Evolutionary conservation across 2,329 filamentous ascomycete species (phyloP).

Genomic region (Ustilaginoidea virens): DNA sequence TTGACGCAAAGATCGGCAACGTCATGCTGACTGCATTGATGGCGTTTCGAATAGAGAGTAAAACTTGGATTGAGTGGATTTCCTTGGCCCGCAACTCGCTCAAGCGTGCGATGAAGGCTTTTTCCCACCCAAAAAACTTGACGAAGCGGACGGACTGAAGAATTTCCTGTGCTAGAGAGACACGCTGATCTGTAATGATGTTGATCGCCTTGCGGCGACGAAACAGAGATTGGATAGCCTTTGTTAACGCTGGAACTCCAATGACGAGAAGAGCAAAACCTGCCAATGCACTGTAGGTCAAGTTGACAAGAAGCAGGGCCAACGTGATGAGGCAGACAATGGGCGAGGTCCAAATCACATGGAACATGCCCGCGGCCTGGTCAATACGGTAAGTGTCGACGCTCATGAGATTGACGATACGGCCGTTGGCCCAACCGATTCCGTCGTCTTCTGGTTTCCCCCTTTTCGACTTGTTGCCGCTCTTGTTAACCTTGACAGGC

Average conservation of each 20-base stretch:
- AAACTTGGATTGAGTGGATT: constrained; percentile 67
- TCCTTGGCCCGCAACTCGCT: constrained; percentile 60
- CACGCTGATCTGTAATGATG: constrained; percentile 83
- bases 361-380: constrained; percentile 75
- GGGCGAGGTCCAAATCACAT: constrained; percentile 80
- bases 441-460: constrained; percentile 38
- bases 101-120: constrained; percentile 65
- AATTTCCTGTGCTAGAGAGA: constrained; percentile 85
- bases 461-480: constrained; percentile 25
- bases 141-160: constrained; percentile 83
- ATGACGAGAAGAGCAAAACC: constrained; percentile 74
- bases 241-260: constrained; percentile 61
- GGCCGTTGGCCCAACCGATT: constrained; percentile 80
- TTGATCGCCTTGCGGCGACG: constrained; percentile 66
- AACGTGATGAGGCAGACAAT: constrained; percentile 66
- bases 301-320: constrained; percentile 66
- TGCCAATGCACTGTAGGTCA: constrained; percentile 78
- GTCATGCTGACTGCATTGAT: constrained; percentile 76
- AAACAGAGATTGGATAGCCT: constrained; percentile 64
- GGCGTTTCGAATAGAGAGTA: constrained; percentile 70
- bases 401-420: constrained; percentile 87
- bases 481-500: constrained; percentile 23
- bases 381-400: constrained; percentile 90
- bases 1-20: constrained; percentile 84
- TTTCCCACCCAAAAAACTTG: constrained; percentile 95